phyloP scores from a whole-genome alignment of 495 filamentous ascomycete species.

The Aspergillus nanangensis region DNA sequence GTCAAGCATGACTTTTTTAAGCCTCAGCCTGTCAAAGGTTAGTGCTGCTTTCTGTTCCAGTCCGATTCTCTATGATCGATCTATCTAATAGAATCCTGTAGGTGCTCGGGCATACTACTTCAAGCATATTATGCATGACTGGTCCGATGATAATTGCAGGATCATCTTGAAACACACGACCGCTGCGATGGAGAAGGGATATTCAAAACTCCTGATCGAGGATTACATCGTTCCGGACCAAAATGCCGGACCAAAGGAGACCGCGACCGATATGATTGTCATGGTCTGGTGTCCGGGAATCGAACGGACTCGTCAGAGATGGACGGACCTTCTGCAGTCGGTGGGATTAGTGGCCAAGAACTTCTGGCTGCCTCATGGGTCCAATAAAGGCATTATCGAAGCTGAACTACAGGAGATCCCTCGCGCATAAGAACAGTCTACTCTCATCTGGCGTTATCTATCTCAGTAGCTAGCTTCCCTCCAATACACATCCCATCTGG shows the following conservation, averaged over 20 bases:
- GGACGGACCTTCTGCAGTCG: conserved; percentile 21
- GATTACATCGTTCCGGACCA: conserved; percentile 34
- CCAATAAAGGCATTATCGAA: conserved; percentile 26
- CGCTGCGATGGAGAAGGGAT: conserved; percentile 33
- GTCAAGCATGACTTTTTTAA: conserved; percentile 38
- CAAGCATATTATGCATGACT: conserved; percentile 44
- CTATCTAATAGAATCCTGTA: too few relatives aligned
- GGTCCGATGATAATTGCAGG: conserved; percentile 30
- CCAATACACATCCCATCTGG: too few relatives aligned
- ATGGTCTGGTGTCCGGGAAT: conserved; percentile 26
- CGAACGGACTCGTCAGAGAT: conserved; percentile 26
- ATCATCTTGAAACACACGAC: conserved; percentile 28
- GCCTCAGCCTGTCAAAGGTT: conserved; percentile 29
- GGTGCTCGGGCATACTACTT: conserved; percentile 41
- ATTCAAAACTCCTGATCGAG: conserved; percentile 38
- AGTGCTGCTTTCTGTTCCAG: background rate
- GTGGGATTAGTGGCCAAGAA: conserved; percentile 26
- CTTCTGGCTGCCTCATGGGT: conserved; percentile 20
- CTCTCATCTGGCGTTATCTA: too few relatives aligned
- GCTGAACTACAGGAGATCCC: too few relatives aligned
- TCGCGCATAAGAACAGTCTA: too few relatives aligned
- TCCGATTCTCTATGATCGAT: too few relatives aligned
- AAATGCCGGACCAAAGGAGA: conserved; percentile 14
- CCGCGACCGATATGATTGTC: conserved; percentile 29
- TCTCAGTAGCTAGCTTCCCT: too few relatives aligned